phyloP scores from a whole-genome alignment of 106 monocot genomes.

The Gastrodia elata region DNA sequence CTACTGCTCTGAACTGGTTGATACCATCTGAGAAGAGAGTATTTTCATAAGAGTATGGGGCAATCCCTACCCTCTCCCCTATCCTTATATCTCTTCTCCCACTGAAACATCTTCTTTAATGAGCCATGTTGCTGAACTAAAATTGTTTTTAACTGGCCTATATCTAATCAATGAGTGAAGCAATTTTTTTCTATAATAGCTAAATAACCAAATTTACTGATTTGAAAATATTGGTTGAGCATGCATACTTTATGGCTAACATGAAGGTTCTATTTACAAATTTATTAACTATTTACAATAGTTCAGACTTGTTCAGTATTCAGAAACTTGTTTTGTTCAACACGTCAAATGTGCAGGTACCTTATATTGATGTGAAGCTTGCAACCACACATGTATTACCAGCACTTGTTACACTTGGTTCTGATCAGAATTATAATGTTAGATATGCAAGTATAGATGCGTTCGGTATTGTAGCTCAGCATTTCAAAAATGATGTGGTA shows the following conservation, averaged over 20 bases:
- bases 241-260: slow-evolving; percentile 1
- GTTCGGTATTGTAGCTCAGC: slow-evolving; percentile 91
- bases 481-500: slow-evolving; percentile 96
- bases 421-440: slow-evolving; percentile 89
- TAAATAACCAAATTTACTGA: not conserved
- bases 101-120: no score
- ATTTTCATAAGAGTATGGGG: no score
- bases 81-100: no score
- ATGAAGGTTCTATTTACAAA: not conserved
- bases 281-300: not conserved
- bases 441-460: slow-evolving; percentile 97
- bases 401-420: slow-evolving; percentile 89
- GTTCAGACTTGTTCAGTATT: not conserved
- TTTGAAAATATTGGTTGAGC: not conserved
- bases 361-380: slow-evolving; percentile 80
- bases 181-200: no score
- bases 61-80: no score
- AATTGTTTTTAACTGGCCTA: no score
- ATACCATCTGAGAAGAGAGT: not conserved
- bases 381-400: slow-evolving; percentile 93
- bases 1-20: not conserved
- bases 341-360: slow-evolving; percentile 37
- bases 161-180: no score
- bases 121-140: no score
- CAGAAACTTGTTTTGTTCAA: slow-evolving; percentile 1